phyloP scores from a whole-genome alignment of 1,284 basidiomycete genomes.

The Pseudozyma pruni region DNA sequence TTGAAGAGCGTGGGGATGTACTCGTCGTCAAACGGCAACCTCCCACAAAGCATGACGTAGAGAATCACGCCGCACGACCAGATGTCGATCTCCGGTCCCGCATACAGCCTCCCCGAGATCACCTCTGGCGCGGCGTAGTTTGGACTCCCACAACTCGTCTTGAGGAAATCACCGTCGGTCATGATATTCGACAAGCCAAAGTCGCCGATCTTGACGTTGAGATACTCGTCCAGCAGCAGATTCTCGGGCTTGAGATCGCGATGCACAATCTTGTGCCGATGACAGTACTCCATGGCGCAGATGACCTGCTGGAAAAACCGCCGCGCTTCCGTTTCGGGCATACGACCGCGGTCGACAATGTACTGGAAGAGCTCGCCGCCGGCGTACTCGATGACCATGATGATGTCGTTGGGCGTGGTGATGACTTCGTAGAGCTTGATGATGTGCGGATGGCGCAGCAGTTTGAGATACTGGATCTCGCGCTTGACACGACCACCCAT shows the following conservation, averaged over 20 bases:
- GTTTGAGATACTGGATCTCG: conserved; percentile 72
- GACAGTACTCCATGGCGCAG: conserved; percentile 66
- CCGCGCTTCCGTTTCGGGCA: conserved; percentile 64
- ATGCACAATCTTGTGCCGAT: conserved; percentile 66
- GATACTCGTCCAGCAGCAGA: conserved; percentile 63
- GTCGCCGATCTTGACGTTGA: conserved; percentile 68
- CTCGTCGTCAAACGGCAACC: conserved; percentile 67
- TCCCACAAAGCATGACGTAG: conserved; percentile 67
- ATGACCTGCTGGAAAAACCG: conserved; percentile 68
- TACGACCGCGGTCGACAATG: conserved; percentile 65
- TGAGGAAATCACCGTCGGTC: conserved; percentile 67
- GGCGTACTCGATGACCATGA: conserved; percentile 68
- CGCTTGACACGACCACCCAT: conserved; percentile 78
- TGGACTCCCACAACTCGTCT: conserved; percentile 66
- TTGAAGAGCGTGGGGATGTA: conserved; percentile 68
- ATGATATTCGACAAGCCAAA: conserved; percentile 68
- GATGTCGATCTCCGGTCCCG: conserved; percentile 67
- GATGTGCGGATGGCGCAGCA: conserved; percentile 66
- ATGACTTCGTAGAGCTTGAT: conserved; percentile 68
- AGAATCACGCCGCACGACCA: conserved; percentile 68
- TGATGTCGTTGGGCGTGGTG: conserved; percentile 66
- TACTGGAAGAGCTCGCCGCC: conserved; percentile 67
- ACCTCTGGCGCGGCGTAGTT: conserved; percentile 68
- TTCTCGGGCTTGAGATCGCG: conserved; percentile 67
- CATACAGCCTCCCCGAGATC: conserved; percentile 65